phyloP scores from a whole-genome alignment of 345 rosid genomes.

The Syzygium oleosum region DNA sequence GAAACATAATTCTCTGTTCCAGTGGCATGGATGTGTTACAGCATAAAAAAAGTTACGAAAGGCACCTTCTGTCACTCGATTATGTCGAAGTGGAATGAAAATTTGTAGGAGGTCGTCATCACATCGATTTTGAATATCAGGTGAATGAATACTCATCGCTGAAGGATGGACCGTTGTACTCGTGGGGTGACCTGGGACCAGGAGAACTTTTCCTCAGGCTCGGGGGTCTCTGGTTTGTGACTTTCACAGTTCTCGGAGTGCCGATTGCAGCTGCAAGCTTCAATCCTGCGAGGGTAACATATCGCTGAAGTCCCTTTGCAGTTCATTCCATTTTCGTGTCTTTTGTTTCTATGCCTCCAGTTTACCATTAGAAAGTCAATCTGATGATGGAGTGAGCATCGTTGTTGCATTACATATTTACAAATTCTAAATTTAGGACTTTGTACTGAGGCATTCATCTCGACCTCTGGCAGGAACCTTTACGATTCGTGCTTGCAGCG shows the following conservation, averaged over 20 bases:
- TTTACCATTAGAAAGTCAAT: background rate
- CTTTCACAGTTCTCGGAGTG: conserved; percentile 76
- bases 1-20: background rate
- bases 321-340: background rate
- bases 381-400: background rate
- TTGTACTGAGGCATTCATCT: background rate
- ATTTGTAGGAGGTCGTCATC: background rate
- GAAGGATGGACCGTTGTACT: conserved; percentile 70
- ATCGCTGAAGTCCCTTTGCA: background rate
- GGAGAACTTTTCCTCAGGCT: conserved; percentile 62
- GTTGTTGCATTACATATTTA: background rate
- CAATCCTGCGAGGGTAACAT: conserved; percentile 74
- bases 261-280: conserved; percentile 96
- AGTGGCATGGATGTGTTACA: background rate
- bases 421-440: background rate
- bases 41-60: background rate
- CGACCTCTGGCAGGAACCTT: conserved; percentile 55
- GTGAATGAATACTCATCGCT: conserved; percentile 85
- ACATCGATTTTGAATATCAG: conserved; percentile 13
- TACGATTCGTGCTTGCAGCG: conserved; percentile 79
- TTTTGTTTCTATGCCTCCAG: background rate
- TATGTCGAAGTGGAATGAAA: background rate
- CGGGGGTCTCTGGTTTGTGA: conserved; percentile 80
- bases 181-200: conserved; percentile 85
- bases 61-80: background rate